Percentiles rank a stretch among this genome's conserved stretches.
Conservation (phyloP, 1,284 basidiomycete genomes). For the Ustilago xerochloae region DNA sequence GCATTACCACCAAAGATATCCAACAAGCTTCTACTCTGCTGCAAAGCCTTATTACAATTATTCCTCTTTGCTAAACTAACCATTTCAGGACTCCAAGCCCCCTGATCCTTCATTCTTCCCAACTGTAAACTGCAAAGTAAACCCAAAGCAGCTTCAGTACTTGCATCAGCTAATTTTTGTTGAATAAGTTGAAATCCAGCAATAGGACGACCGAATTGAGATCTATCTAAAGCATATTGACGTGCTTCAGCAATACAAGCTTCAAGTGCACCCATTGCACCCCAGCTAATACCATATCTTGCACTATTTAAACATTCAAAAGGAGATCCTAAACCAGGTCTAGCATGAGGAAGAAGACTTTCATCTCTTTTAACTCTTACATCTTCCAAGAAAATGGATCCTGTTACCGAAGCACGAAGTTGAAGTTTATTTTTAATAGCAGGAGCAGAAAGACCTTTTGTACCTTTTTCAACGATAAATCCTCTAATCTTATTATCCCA, state of each 20-base stretch:
- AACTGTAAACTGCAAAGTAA: slow-evolving; percentile 78
- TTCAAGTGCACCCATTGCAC: slow-evolving; percentile 76
- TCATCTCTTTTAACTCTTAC: slow-evolving; percentile 55
- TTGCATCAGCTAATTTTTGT: slow-evolving; percentile 94
- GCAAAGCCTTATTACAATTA: slow-evolving; percentile 87
- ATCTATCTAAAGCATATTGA: slow-evolving; percentile 83
- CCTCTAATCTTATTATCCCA: slow-evolving; percentile 93
- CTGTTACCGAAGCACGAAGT: slow-evolving; percentile 87
- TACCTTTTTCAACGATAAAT: slow-evolving; percentile 91
- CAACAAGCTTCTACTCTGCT: slow-evolving; percentile 65
- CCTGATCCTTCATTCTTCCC: slow-evolving; percentile 86
- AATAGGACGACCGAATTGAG: slow-evolving; percentile 88
- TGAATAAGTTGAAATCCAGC: slow-evolving; percentile 92
- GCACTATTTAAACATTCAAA: slow-evolving; percentile 66
- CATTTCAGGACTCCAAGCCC: slow-evolving; percentile 81
- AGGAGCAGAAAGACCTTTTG: slow-evolving; percentile 84
- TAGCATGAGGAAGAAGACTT: slow-evolving; percentile 53
- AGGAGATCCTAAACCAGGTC: slow-evolving; percentile 60
- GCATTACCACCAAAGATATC: slow-evolving; percentile 74
- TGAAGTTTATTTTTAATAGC: slow-evolving; percentile 93
- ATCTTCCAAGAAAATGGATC: slow-evolving; percentile 83
- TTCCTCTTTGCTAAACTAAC: slow-evolving; percentile 94
- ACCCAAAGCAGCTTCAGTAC: slow-evolving; percentile 85
- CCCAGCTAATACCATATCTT: slow-evolving; percentile 64
- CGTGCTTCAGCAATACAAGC: slow-evolving; percentile 84